These are phyloP conservation scores for Beauveria varroae DNA, from an alignment of 2,329 filamentous ascomycete genomes.

Conservation along the genomic window DNA sequence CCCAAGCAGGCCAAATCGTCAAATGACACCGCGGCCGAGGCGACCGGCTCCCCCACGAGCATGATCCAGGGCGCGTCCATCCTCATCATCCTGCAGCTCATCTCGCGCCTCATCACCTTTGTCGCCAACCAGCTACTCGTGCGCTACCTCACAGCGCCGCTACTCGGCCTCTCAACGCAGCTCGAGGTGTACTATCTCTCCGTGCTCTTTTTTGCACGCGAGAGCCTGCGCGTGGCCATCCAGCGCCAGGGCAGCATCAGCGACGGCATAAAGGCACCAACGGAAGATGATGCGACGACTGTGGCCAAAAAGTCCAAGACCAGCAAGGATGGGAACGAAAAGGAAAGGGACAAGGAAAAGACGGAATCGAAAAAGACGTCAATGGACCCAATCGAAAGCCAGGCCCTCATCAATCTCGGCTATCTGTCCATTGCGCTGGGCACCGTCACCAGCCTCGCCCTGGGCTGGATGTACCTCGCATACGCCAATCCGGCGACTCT, in stretches of 20 bases:
- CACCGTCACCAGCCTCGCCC: slow-evolving; percentile 49
- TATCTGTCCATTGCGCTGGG: slow-evolving; percentile 72
- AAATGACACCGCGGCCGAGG: neutral
- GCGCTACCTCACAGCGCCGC: slow-evolving; percentile 75
- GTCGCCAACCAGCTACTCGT: slow-evolving; percentile 85
- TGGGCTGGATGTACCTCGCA: slow-evolving; percentile 62
- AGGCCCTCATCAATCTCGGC: slow-evolving; percentile 81
- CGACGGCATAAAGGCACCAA: neutral
- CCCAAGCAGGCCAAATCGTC: slow-evolving; percentile 6
- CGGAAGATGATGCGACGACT: neutral
- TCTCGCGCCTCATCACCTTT: slow-evolving; percentile 84
- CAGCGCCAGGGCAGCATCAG: slow-evolving; percentile 56
- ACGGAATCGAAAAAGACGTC: slow-evolving; percentile 1
- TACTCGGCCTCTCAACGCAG: slow-evolving; percentile 81
- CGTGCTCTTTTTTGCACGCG: slow-evolving; percentile 88
- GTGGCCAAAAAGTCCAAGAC: neutral
- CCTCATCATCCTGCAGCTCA: slow-evolving; percentile 80
- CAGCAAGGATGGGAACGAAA: neutral
- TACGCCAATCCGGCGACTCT: slow-evolving; percentile 39
- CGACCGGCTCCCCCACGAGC: slow-evolving; percentile 16
- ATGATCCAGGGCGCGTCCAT: slow-evolving; percentile 68
- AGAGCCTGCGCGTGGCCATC: slow-evolving; percentile 84
- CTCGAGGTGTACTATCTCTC: slow-evolving; percentile 89
- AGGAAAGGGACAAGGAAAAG: neutral
- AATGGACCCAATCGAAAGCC: slow-evolving; percentile 36